A percentile compares a stretch with the other conserved stretches of the same genome.
phyloP scores from a whole-genome alignment of 2,329 filamentous ascomycete species.

The Apiospora sp. region DNA sequence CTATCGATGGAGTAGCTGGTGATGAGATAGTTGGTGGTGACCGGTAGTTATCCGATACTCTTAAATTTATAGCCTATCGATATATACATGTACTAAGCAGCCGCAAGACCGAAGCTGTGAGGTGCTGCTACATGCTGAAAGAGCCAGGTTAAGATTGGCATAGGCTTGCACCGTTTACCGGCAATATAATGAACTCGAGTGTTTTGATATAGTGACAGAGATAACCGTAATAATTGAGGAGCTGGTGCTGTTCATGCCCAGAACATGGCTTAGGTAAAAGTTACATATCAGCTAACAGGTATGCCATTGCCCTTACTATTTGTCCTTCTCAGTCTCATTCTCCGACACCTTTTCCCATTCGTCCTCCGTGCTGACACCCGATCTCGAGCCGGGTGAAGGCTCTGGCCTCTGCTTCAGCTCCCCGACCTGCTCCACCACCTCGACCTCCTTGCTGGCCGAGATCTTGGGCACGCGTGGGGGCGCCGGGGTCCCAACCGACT shows the following conservation, averaged over 20 bases:
- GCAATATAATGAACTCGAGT: not conserved
- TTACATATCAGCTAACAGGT: conserved; percentile 1
- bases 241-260: not conserved
- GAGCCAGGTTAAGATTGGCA: not conserved
- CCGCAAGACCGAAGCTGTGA: not conserved
- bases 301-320: conserved; percentile 42
- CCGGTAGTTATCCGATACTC: not conserved
- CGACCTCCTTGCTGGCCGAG: conserved; percentile 52
- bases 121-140: not conserved
- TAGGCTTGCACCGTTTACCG: not conserved
- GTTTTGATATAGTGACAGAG: not conserved
- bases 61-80: not conserved
- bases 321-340: conserved; percentile 68
- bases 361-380: conserved; percentile 82
- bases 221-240: conserved; percentile 1
- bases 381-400: conserved; percentile 55
- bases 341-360: conserved; percentile 97
- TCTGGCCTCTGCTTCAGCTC: conserved; percentile 58
- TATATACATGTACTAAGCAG: not conserved
- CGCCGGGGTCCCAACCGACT: conserved; percentile 43
- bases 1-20: not conserved
- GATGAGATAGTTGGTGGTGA: not conserved
- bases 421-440: conserved; percentile 50
- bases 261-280: conserved; percentile 14
- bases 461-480: conserved; percentile 30